Conservation (phyloP, 495 filamentous ascomycete species). For the Penicillium chermesinum region DNA sequence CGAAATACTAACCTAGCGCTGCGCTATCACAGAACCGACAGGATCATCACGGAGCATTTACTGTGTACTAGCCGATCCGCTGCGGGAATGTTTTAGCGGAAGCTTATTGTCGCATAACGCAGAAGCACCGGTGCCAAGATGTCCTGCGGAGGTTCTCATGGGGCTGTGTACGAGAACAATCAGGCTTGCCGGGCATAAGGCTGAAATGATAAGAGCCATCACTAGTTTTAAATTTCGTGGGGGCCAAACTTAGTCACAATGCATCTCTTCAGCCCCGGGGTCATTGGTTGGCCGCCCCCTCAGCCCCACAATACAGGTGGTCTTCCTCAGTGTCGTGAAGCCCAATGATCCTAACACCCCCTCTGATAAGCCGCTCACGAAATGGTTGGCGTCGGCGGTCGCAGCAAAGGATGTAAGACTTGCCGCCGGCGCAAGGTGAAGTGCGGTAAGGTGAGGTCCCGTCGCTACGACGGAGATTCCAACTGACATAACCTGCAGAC, state of each 20-base stretch:
- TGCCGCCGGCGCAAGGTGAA: slow-evolving; percentile 23
- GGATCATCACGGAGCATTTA: too few species aligned
- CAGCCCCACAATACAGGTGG: background rate
- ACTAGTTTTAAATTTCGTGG: background rate
- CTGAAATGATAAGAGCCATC: background rate
- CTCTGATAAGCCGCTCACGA: background rate
- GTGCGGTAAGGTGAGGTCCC: slow-evolving; percentile 10
- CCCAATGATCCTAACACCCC: background rate
- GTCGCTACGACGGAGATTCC: too few species aligned
- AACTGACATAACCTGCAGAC: slow-evolving; percentile 12
- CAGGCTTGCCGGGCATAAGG: too few species aligned
- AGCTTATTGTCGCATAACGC: too few species aligned
- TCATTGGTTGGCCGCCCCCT: background rate
- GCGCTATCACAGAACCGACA: too few species aligned
- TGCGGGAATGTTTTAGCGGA: too few species aligned
- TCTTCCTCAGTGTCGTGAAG: background rate
- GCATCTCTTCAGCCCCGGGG: background rate
- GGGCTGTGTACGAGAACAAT: too few species aligned
- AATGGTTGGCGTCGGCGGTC: slow-evolving; percentile 16
- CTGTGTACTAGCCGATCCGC: too few species aligned
- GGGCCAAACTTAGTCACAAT: background rate
- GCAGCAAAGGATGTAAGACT: slow-evolving; percentile 23
- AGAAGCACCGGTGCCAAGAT: too few species aligned
- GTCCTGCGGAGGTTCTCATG: too few species aligned
- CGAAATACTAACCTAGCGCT: too few species aligned